Evolutionary conservation across 2,329 filamentous ascomycete genomes (phyloP).

Genomic region (Microsporum canis): DNA sequence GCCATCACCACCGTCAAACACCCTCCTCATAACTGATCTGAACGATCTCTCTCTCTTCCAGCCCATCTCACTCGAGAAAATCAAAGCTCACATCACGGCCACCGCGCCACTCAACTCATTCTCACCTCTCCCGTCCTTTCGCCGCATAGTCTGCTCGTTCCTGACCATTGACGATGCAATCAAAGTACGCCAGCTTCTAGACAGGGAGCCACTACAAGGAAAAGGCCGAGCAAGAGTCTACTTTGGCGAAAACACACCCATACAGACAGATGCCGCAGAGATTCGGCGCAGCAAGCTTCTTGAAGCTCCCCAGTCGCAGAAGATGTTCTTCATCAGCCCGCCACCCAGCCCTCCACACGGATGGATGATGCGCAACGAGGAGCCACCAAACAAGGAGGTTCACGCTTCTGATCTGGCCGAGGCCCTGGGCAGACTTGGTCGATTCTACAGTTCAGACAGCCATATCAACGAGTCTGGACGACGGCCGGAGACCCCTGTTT

Average conservation of each 20-base stretch:
- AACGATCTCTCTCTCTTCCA: slow-evolving; percentile 38
- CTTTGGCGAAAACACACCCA: slow-evolving; percentile 29
- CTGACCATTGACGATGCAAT: slow-evolving; percentile 33
- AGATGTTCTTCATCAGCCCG: slow-evolving; percentile 56
- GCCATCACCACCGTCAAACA: slow-evolving; percentile 40
- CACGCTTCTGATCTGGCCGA: slow-evolving; percentile 50
- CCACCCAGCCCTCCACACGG: slow-evolving; percentile 54
- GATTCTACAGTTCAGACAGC: slow-evolving; percentile 16
- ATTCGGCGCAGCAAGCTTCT: slow-evolving; percentile 36
- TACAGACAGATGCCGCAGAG: slow-evolving; percentile 34
- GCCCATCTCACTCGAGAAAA: slow-evolving; percentile 32
- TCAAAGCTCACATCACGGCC: slow-evolving; percentile 33
- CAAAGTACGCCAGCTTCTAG: slow-evolving; percentile 33
- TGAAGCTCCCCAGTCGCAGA: slow-evolving; percentile 46
- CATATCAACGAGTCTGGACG: slow-evolving; percentile 10
- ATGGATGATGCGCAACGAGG: slow-evolving; percentile 53
- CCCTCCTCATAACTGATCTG: slow-evolving; percentile 41
- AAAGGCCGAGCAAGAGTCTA: slow-evolving; percentile 28
- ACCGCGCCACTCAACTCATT: slow-evolving; percentile 39
- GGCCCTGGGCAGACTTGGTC: slow-evolving; percentile 45
- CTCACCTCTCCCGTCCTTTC: slow-evolving; percentile 40
- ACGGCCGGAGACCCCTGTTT: slow-evolving; percentile 19
- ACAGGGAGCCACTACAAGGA: slow-evolving; percentile 26
- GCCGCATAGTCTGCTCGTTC: slow-evolving; percentile 42
- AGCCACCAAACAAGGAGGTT: slow-evolving; percentile 54